Evolutionary conservation across 495 filamentous ascomycete genomes (phyloP).

Genomic region (Neurospora sp.): DNA sequence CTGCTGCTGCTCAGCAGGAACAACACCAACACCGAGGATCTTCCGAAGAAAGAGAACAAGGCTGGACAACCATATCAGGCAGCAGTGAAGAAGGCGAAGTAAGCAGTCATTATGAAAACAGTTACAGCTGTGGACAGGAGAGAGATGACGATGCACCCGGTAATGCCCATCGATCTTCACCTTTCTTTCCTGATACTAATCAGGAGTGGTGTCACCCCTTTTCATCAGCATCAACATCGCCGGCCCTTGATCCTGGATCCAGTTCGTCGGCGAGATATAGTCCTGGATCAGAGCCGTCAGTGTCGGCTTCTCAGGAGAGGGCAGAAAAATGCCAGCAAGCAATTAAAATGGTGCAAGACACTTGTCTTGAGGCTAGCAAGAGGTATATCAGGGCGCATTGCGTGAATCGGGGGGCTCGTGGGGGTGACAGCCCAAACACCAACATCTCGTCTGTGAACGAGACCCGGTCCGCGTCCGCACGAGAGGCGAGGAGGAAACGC

Average conservation of each 20-base stretch:
- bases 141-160: not conserved
- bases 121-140: not conserved
- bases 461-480: not conserved
- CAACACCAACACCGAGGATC: not conserved
- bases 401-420: constrained; percentile 4
- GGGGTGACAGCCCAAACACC: not conserved
- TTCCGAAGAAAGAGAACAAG: not conserved
- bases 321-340: not conserved
- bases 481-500: not conserved
- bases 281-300: not conserved
- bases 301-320: not conserved
- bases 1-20: not conserved
- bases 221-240: not conserved
- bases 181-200: not conserved
- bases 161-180: not conserved
- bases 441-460: too few species aligned
- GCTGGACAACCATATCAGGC: not conserved
- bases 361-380: constrained; percentile 17
- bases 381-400: constrained; percentile 15
- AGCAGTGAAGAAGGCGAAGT: not conserved
- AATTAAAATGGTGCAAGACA: constrained; percentile 7
- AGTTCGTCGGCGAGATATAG: not conserved
- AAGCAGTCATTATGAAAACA: not conserved
- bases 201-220: not conserved
- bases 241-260: not conserved